phyloP scores from a whole-genome alignment of 2,329 filamentous ascomycete genomes.

The Cryphonectria japonica region DNA sequence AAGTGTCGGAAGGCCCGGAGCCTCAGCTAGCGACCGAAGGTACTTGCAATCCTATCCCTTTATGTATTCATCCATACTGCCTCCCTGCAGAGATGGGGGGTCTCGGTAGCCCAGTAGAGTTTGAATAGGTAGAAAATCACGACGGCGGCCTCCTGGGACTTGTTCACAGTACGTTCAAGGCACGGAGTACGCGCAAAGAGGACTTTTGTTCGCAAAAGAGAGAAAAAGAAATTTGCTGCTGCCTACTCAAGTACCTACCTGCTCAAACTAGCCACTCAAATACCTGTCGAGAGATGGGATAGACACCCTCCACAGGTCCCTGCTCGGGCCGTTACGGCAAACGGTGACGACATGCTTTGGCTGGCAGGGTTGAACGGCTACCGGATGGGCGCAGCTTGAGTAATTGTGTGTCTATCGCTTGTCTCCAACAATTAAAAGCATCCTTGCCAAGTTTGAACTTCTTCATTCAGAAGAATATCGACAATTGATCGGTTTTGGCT shows the following conservation, averaged over 20 bases:
- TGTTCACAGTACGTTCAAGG: neutral
- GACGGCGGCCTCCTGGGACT: no score
- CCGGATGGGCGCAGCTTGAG: neutral
- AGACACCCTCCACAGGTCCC: neutral
- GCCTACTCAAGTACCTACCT: neutral
- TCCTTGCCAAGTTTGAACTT: no score
- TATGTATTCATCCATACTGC: neutral
- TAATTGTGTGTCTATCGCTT: neutral
- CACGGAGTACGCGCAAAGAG: neutral
- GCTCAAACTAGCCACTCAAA: neutral
- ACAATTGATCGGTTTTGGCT: neutral
- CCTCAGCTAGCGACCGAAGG: neutral
- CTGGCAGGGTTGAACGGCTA: neutral
- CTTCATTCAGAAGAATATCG: no score
- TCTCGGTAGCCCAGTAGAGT: neutral
- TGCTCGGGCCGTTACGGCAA: neutral
- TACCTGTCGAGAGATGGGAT: neutral
- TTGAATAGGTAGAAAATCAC: neutral
- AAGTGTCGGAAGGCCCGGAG: neutral
- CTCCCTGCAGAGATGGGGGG: neutral
- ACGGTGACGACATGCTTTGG: neutral
- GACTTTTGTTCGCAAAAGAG: neutral
- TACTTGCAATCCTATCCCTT: neutral
- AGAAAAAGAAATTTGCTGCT: neutral
- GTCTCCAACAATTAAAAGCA: no score